Evolutionary conservation across 2,329 filamentous ascomycete genomes (phyloP), one percentile per base, ranked within the genome.

Genomic region (Cladosporium sp.): DNA sequence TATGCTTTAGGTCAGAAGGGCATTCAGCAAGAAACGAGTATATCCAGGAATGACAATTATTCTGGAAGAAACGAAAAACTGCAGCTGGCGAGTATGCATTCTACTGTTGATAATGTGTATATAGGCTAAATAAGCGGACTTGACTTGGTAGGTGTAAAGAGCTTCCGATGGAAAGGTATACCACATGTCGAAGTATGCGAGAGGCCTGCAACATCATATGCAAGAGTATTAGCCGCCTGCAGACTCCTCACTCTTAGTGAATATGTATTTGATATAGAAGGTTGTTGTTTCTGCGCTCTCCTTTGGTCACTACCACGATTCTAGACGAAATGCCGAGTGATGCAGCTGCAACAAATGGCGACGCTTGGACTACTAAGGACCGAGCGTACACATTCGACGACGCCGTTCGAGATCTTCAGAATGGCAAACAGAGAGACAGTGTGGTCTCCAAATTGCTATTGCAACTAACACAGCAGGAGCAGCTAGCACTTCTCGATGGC

Each of bases 401-500:
- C 25, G 52, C 52, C 24, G 52, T 48, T 3, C 28, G 47, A 48
- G 52, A 56, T 12, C 20, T 56, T 20, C n/a, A 32, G 17, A 25
- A 56, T 47, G 52, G 40, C 4, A 24, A 20, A 3, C 15, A 32
- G 7, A 48, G 22, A n/a, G 32, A 47, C n/a, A 40, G 37, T 9
- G 17, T 40, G 4, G 35, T 37, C 17, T 36, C 40, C 9, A 36
- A 37, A 35, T 20, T 56, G 8, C 40, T 56, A 12, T 56, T 40
- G 8, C 12, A 25, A 7, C 17, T 56, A 6, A 39, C 15, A 20
- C 22, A 56, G n/a, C 8, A 36, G 47, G 52, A 47, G 34, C 17
- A 50, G 20, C 39, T 61, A 2, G 51, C 56, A 1, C 52, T 61
- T 9, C 52, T 59, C 12, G 57, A 61, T 20, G 59, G 59, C 37